phyloP scores from a whole-genome alignment of 495 filamentous ascomycete genomes.

The Penicillium salamii region DNA sequence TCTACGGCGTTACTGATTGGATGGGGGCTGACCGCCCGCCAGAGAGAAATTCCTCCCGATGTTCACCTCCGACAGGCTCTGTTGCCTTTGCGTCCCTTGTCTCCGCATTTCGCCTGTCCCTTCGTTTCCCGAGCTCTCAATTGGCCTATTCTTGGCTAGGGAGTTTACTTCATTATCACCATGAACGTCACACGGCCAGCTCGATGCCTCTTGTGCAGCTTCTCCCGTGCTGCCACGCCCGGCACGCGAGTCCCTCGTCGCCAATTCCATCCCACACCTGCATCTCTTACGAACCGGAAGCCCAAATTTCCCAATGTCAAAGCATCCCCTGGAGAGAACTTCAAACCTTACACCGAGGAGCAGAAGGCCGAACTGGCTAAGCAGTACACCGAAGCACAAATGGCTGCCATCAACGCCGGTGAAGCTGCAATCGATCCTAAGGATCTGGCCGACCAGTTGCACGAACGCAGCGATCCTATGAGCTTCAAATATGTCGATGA shows the following conservation, averaged over 20 bases:
- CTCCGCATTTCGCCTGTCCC: constrained; percentile 12
- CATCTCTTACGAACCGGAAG: constrained; percentile 35
- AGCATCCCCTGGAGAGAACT: constrained; percentile 31
- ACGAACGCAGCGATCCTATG: constrained; percentile 67
- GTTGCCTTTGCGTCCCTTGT: constrained; percentile 11
- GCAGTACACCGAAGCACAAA: constrained; percentile 75
- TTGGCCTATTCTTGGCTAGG: constrained; percentile 28
- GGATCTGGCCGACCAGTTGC: constrained; percentile 72
- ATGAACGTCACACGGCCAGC: constrained; percentile 61
- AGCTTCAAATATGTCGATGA: constrained; percentile 79
- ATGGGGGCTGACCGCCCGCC: constrained; percentile 23
- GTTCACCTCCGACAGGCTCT: constrained; percentile 26
- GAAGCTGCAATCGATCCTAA: constrained; percentile 76
- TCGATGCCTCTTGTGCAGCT: constrained; percentile 55
- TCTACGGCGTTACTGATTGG: constrained; percentile 25
- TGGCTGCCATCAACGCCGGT: constrained; percentile 80
- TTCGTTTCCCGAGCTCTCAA: constrained; percentile 19
- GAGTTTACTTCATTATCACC: constrained; percentile 19
- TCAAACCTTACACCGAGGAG: constrained; percentile 63
- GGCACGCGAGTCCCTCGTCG: constrained; percentile 46
- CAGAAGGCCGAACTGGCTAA: constrained; percentile 61
- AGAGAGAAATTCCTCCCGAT: constrained; percentile 32
- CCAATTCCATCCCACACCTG: constrained; percentile 51
- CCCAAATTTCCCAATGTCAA: constrained; percentile 26
- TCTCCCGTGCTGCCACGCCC: constrained; percentile 38